Evolutionary conservation across 176 grass and related monocot genomes (phyloP).

Genomic region (Elymus sibiricus): DNA sequence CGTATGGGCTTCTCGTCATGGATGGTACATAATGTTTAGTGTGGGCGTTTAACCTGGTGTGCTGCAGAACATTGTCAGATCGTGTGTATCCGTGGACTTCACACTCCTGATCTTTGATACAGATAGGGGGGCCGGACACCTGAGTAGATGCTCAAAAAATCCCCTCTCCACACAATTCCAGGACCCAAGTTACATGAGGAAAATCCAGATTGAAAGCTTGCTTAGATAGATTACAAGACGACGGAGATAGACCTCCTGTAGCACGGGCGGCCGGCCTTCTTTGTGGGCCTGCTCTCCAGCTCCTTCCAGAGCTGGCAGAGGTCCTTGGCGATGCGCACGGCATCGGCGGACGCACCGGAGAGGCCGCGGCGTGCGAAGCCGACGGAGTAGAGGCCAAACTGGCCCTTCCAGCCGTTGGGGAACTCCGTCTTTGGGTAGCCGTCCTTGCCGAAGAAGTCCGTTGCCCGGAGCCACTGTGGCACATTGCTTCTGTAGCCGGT

Average conservation of each 20-base stretch:
- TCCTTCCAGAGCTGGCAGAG: slow-evolving; percentile 68
- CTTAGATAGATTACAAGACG: slow-evolving; percentile 41
- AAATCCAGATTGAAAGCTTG: too few relatives aligned
- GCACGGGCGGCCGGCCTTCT: slow-evolving; percentile 40
- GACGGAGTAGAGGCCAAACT: slow-evolving; percentile 73
- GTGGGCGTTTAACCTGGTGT: too few relatives aligned
- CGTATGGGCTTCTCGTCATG: too few relatives aligned
- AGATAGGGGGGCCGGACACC: too few relatives aligned
- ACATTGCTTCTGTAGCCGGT: slow-evolving; percentile 88
- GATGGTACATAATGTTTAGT: too few relatives aligned
- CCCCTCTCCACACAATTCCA: too few relatives aligned
- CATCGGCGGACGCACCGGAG: slow-evolving; percentile 64
- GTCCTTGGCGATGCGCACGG: slow-evolving; percentile 62
- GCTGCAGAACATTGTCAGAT: too few relatives aligned
- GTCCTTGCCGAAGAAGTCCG: slow-evolving; percentile 72
- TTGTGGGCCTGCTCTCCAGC: slow-evolving; percentile 50
- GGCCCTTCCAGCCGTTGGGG: slow-evolving; percentile 62
- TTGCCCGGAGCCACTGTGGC: slow-evolving; percentile 71
- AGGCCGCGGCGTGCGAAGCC: slow-evolving; percentile 74
- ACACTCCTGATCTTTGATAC: too few relatives aligned
- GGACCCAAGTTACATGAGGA: too few relatives aligned
- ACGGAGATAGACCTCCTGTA: slow-evolving; percentile 77
- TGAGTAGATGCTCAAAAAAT: too few relatives aligned
- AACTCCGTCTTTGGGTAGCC: slow-evolving; percentile 53
- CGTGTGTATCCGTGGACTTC: too few relatives aligned